phyloP scores from a whole-genome alignment of 768 basidiomycete species.

The Pluteus cervinus region DNA sequence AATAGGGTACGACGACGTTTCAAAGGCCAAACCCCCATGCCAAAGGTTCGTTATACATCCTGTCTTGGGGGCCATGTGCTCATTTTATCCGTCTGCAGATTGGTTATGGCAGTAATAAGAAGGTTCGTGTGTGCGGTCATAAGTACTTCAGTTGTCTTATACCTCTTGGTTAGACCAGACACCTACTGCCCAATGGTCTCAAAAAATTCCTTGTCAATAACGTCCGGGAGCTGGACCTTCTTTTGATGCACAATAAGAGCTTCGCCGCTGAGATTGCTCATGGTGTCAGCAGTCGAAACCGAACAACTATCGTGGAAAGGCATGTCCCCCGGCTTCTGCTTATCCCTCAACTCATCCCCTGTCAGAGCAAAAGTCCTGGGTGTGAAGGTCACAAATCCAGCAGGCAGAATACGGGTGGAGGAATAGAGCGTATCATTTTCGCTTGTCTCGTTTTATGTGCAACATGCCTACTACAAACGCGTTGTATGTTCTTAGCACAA shows the following conservation, averaged over 20 bases:
- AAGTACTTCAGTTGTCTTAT: conserved; percentile 28
- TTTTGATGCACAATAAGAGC: conserved; percentile 96
- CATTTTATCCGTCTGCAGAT: conserved; percentile 36
- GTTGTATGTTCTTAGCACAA: no score
- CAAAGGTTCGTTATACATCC: conserved; percentile 58
- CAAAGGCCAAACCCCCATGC: conserved; percentile 96
- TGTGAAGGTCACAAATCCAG: conserved; percentile 91
- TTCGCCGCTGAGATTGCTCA: conserved; percentile 97
- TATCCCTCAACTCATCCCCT: conserved; percentile 7
- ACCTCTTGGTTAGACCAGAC: conserved; percentile 60
- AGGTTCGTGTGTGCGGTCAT: conserved; percentile 32
- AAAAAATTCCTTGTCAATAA: conserved; percentile 97
- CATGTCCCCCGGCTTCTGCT: conserved; percentile 21
- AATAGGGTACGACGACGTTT: conserved; percentile 94
- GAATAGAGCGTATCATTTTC: conserved; percentile 52
- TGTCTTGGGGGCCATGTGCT: conserved; percentile 1
- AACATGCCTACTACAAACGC: no score
- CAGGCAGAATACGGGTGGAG: conserved; percentile 91
- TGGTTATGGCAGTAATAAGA: conserved; percentile 90
- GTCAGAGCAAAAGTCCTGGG: conserved; percentile 76
- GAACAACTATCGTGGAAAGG: conserved; percentile 86
- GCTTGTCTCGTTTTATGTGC: conserved; percentile 32
- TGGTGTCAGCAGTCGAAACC: conserved; percentile 93
- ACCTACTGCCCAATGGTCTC: conserved; percentile 91
- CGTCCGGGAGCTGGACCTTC: conserved; percentile 87